Percentiles rank a stretch among this genome's conserved stretches.
phyloP scores from a whole-genome alignment of 208 protist genomes.

The Trichomonas tenax region DNA sequence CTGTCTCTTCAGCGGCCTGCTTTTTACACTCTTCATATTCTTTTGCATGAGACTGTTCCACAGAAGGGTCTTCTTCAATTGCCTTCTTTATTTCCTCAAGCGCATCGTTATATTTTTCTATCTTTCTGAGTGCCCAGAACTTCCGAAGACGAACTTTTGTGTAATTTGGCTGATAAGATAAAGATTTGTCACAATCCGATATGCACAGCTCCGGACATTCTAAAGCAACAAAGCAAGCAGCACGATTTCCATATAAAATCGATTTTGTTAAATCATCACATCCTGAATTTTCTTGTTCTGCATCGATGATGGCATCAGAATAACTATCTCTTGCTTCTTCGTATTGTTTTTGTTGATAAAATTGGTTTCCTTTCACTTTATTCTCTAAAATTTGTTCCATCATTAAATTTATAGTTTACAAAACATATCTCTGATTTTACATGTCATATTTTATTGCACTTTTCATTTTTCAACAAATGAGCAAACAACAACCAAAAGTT shows the following conservation, averaged over 20 bases:
- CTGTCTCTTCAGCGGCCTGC: neutral
- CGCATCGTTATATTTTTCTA: neutral
- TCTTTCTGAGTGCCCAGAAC: neutral
- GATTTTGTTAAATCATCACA: neutral
- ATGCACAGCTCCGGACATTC: neutral
- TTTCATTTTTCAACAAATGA: too few relatives aligned
- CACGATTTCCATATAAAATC: neutral
- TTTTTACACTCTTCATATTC: neutral
- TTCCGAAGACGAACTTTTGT: neutral
- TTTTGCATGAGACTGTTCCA: neutral
- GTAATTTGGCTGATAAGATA: neutral
- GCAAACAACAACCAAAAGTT: neutral
- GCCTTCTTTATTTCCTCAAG: neutral
- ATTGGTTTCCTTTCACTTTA: neutral
- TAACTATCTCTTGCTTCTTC: neutral
- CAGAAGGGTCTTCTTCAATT: slow-evolving; percentile 8
- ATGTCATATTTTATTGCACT: too few relatives aligned
- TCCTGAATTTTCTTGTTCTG: neutral
- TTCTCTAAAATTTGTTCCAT: neutral
- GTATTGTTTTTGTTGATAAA: neutral
- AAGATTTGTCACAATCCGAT: neutral
- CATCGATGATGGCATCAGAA: neutral
- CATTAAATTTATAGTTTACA: too few relatives aligned
- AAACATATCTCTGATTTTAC: too few relatives aligned
- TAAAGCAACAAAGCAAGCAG: neutral